phyloP scores from a whole-genome alignment of 495 filamentous ascomycete species.

The Tetracladium setigerum region DNA sequence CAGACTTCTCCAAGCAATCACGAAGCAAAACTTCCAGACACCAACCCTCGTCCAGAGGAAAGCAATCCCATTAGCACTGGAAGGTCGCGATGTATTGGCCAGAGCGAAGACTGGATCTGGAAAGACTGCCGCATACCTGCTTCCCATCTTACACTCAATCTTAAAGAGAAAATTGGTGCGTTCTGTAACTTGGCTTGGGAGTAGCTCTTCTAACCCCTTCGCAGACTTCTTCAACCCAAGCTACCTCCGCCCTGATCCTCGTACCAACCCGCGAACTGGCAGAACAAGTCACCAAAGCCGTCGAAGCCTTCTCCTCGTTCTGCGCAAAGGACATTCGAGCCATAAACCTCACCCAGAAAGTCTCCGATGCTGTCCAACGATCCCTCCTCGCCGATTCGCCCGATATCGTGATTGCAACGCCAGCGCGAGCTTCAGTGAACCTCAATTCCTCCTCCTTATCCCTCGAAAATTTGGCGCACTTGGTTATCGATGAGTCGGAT shows the following conservation, averaged over 20 bases:
- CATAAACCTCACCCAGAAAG: slow-evolving; percentile 79
- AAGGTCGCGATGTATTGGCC: slow-evolving; percentile 84
- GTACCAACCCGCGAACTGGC: slow-evolving; percentile 93
- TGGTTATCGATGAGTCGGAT: slow-evolving; percentile 95
- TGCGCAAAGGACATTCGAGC: slow-evolving; percentile 76
- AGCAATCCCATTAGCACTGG: slow-evolving; percentile 83
- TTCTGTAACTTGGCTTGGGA: slow-evolving; percentile 1
- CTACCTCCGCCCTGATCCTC: slow-evolving; percentile 64
- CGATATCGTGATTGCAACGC: slow-evolving; percentile 85
- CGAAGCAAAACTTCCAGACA: slow-evolving; percentile 71
- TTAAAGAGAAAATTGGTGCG: slow-evolving; percentile 66
- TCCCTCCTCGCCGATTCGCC: slow-evolving; percentile 81
- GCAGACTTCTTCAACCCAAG: slow-evolving; percentile 14
- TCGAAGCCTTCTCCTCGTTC: slow-evolving; percentile 66
- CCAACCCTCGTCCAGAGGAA: slow-evolving; percentile 82
- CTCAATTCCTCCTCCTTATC: slow-evolving; percentile 61
- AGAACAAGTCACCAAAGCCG: slow-evolving; percentile 71
- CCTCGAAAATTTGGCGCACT: slow-evolving; percentile 59
- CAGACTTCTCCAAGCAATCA: slow-evolving; percentile 77
- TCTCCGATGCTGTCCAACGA: slow-evolving; percentile 77
- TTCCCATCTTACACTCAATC: slow-evolving; percentile 77
- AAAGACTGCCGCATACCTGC: slow-evolving; percentile 95
- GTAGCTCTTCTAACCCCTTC: slow-evolving; percentile 5
- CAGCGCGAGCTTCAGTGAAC: slow-evolving; percentile 64
- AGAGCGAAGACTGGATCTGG: slow-evolving; percentile 90